Conservation (phyloP, 805 yeast genomes). For the Starmerella asiatica region DNA sequence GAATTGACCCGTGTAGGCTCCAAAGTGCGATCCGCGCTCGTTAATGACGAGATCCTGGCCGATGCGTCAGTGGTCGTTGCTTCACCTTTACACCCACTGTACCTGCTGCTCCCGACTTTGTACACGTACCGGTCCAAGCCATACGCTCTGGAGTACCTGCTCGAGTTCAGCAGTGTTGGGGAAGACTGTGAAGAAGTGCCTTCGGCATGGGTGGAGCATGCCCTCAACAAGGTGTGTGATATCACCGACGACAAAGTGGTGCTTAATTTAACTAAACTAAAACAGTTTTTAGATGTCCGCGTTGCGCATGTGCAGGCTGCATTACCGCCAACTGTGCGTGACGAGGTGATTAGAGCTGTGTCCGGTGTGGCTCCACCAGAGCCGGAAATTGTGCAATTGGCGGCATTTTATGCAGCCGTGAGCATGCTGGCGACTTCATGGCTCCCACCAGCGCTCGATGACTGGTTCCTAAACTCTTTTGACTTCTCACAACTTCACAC, state of each 20-base stretch:
- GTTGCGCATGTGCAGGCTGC: slow-evolving; percentile 10
- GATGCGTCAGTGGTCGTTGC: slow-evolving; percentile 21
- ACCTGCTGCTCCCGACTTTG: slow-evolving; percentile 20
- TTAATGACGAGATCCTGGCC: slow-evolving; percentile 10
- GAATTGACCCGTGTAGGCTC: slow-evolving; percentile 20
- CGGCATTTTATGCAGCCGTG: slow-evolving; percentile 18
- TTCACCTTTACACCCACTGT: slow-evolving; percentile 23
- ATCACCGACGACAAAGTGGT: slow-evolving; percentile 2
- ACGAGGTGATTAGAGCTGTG: slow-evolving; percentile 10
- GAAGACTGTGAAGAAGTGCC: slow-evolving; percentile 15
- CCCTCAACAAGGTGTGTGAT: slow-evolving; percentile 10
- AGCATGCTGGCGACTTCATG: slow-evolving; percentile 19
- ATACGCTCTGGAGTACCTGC: slow-evolving; percentile 22
- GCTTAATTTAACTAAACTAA: slow-evolving; percentile 14
- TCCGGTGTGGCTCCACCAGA: slow-evolving; percentile 16
- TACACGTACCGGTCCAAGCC: slow-evolving; percentile 10
- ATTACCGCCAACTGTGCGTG: slow-evolving; percentile 16
- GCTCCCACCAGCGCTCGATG: slow-evolving; percentile 15
- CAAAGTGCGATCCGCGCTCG: slow-evolving; percentile 9
- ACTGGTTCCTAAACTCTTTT: slow-evolving; percentile 14
- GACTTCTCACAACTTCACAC: slow-evolving; percentile 21
- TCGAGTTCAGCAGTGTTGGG: slow-evolving; percentile 16
- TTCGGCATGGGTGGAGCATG: slow-evolving; percentile 3
- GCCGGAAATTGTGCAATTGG: slow-evolving; percentile 9
- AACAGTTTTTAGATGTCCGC: slow-evolving; percentile 15